Evolutionary conservation across 129 eudicot species (phyloP).

Genomic region (Arctium lappa): DNA sequence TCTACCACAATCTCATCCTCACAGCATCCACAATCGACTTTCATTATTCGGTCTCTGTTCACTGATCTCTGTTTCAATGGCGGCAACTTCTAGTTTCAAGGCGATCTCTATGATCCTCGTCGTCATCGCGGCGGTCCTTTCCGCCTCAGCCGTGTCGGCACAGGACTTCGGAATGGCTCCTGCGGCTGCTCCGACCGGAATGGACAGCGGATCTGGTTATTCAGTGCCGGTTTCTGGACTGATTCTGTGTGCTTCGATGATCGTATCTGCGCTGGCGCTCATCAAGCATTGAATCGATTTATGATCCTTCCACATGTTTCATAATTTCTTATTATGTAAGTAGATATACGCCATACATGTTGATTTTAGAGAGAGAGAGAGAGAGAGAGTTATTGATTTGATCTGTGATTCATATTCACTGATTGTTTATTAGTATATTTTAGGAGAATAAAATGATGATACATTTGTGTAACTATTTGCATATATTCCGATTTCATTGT

Average conservation of each 20-base stretch:
- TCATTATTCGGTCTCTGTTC: too few species aligned
- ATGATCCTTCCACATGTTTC: not conserved
- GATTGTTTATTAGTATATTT: not conserved
- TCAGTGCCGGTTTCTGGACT: slow-evolving; percentile 19
- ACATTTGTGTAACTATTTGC: not conserved
- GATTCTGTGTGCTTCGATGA: slow-evolving; percentile 2
- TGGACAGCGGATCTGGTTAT: slow-evolving; percentile 15
- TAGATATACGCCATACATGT: not conserved
- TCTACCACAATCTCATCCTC: not conserved
- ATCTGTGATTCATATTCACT: not conserved
- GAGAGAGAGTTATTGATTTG: not conserved
- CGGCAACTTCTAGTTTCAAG: not conserved
- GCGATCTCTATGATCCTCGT: not conserved
- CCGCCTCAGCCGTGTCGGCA: not conserved
- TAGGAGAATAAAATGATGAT: not conserved
- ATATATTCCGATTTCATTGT: not conserved
- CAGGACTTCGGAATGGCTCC: slow-evolving; percentile 5
- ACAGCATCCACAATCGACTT: not conserved
- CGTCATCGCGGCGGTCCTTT: not conserved
- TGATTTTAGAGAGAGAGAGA: not conserved
- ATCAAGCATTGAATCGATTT: not conserved
- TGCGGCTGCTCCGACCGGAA: slow-evolving; percentile 10
- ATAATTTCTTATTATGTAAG: not conserved
- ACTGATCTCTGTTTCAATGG: not conserved
- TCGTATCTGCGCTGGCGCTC: slow-evolving; percentile 11